Conservation (phyloP, 495 filamentous ascomycete species). For the Rhizodiscina lignyota region DNA sequence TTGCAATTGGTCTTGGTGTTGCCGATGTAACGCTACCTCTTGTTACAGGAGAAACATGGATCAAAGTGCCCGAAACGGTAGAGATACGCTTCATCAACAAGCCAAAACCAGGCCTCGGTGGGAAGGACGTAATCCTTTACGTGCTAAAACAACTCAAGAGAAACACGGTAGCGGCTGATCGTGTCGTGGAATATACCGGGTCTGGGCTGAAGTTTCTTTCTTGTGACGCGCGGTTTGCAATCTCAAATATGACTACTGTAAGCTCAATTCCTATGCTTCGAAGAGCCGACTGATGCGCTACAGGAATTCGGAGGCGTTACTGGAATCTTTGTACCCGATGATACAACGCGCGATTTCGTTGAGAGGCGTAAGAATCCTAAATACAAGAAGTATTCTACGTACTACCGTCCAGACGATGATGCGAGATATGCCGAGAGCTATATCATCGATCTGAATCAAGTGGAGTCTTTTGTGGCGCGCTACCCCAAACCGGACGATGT, state of each 20-base stretch:
- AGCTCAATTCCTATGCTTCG: not conserved
- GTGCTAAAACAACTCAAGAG: slow-evolving; percentile 26
- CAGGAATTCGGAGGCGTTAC: slow-evolving; percentile 30
- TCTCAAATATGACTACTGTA: slow-evolving; percentile 32
- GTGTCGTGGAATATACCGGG: slow-evolving; percentile 30
- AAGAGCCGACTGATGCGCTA: not conserved
- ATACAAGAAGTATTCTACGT: slow-evolving; percentile 18
- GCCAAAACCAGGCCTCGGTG: slow-evolving; percentile 23
- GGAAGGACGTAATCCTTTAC: slow-evolving; percentile 32
- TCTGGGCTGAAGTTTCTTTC: slow-evolving; percentile 21
- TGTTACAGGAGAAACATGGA: slow-evolving; percentile 31
- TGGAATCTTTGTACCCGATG: slow-evolving; percentile 26
- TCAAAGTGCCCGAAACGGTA: slow-evolving; percentile 27
- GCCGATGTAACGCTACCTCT: slow-evolving; percentile 29
- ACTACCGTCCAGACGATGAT: slow-evolving; percentile 25
- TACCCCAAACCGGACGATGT: slow-evolving; percentile 32
- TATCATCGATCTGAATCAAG: slow-evolving; percentile 23
- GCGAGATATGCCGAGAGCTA: slow-evolving; percentile 22
- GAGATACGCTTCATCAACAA: slow-evolving; percentile 23
- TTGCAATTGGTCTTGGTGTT: slow-evolving; percentile 28
- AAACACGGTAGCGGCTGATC: slow-evolving; percentile 28
- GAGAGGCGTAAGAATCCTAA: slow-evolving; percentile 14
- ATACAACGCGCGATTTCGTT: slow-evolving; percentile 19
- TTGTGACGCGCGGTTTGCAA: slow-evolving; percentile 29
- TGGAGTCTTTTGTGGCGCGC: slow-evolving; percentile 21